These are phyloP conservation scores for Geosmithia flava DNA, from an alignment of 2,329 filamentous ascomycete genomes.

Conservation along the genomic window DNA sequence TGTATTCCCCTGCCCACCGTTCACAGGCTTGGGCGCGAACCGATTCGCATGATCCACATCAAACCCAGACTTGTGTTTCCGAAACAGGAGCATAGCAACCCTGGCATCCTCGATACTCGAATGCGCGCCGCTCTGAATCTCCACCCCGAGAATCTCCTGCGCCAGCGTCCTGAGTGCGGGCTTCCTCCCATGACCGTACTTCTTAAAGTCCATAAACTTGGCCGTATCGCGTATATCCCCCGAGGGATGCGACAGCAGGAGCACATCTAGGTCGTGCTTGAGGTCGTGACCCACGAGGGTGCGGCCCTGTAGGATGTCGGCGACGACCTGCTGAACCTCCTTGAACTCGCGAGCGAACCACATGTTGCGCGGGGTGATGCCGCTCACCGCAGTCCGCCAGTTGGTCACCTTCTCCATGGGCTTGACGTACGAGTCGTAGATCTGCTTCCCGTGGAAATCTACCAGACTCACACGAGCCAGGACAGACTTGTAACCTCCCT, in stretches of 20 bases:
- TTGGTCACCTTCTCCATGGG: conserved; percentile 71
- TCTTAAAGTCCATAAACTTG: conserved; percentile 61
- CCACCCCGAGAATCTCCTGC: conserved; percentile 42
- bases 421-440: conserved; percentile 89
- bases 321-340: conserved; percentile 63
- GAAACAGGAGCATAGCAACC: conserved; percentile 81
- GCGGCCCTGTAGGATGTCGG: conserved; percentile 53
- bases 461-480: conserved; percentile 83
- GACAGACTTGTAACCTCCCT: conserved; percentile 55
- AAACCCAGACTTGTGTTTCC: conserved; percentile 71
- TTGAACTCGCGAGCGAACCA: conserved; percentile 56
- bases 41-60: conserved; percentile 66
- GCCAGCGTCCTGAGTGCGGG: conserved; percentile 52
- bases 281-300: conserved; percentile 78
- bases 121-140: conserved; percentile 52
- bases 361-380: conserved; percentile 66
- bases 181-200: conserved; percentile 53
- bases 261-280: conserved; percentile 62
- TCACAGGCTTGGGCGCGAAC: conserved; percentile 31
- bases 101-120: conserved; percentile 70
- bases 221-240: conserved; percentile 77
- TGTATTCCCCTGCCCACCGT: conserved; percentile 6
- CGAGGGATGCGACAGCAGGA: conserved; percentile 68
- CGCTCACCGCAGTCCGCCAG: conserved; percentile 80
- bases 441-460: conserved; percentile 82